phyloP scores from a whole-genome alignment of 805 yeast species.

The Kluyveromyces nonfermentans region DNA sequence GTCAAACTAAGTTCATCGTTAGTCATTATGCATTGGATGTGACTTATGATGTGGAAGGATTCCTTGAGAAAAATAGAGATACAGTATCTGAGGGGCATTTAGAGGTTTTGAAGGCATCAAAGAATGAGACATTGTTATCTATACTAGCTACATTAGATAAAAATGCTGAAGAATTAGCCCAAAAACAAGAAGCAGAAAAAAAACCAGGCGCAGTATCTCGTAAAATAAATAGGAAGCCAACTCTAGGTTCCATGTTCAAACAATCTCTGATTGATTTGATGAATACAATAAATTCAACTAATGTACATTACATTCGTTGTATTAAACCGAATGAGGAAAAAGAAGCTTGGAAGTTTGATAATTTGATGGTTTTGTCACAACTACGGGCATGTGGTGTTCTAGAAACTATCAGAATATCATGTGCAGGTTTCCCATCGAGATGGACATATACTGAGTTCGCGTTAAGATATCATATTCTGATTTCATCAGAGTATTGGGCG shows the following conservation, averaged over 20 bases:
- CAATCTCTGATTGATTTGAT: conserved; percentile 85
- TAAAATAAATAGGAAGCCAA: conserved; percentile 65
- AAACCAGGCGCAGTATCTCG: conserved; percentile 35
- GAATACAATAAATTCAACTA: conserved; percentile 87
- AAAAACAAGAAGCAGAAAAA: conserved; percentile 27
- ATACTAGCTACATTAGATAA: conserved; percentile 59
- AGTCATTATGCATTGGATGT: conserved; percentile 94
- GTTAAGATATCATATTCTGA: conserved; percentile 73
- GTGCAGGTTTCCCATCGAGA: conserved; percentile 96
- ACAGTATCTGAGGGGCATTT: conserved; percentile 94
- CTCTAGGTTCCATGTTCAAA: conserved; percentile 91
- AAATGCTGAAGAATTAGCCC: conserved; percentile 35
- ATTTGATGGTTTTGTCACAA: conserved; percentile 90
- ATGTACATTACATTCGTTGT: conserved; percentile 94
- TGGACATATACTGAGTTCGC: conserved; percentile 94
- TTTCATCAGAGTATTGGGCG: conserved; percentile 62
- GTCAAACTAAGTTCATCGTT: conserved; percentile 82
- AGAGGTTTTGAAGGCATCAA: conserved; percentile 66
- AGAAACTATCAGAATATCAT: conserved; percentile 91
- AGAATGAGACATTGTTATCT: conserved; percentile 54
- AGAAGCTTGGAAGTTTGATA: conserved; percentile 92
- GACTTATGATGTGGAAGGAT: conserved; percentile 84
- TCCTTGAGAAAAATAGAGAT: conserved; percentile 94
- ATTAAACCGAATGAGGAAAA: conserved; percentile 93
- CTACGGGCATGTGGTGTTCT: conserved; percentile 97